Evolutionary conservation across 2,329 filamentous ascomycete genomes (phyloP), one percentile per base, ranked within the genome.

Genomic region (Sclerotinia minor): DNA sequence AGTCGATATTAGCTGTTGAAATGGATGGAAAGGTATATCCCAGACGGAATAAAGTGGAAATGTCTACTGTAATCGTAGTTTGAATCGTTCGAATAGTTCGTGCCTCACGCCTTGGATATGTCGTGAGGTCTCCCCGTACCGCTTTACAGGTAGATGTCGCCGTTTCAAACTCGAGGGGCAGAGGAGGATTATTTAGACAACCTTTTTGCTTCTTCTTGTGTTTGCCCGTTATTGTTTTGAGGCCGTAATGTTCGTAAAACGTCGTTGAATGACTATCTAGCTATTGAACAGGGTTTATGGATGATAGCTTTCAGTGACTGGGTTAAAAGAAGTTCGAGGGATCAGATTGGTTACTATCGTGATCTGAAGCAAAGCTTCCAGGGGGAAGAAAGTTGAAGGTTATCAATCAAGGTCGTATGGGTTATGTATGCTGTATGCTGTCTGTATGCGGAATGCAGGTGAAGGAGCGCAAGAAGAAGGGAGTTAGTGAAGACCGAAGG

Each of bases 321-420:
- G 45, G 45, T 38, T 50, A 29, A 26, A 32, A 32, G 50, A 38
- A 29, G 59, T 21, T 63, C n/a, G 45, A 63, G n/a, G 45, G 32
- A 38, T 50, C 59, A 52, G 59, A 63, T 63, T 63, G 59, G 45
- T 35, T 13, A 19, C 32, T 63, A 50, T 63, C 59, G n/a, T 50
- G 26, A 35, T 61, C 58, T 49, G 58, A 61, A 61, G 44, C 58
- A 61, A 35, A 41, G 44, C 44, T 49, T 38, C 32, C 45, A 52
- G 59, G 59, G 59, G 58, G 5, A 3, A 61, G 32, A 21, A 19
- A 49, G 58, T 61, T 60, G 58, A 61, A 24, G 58, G 7, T 38
- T 50, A 50, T 61, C 45, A 50, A 50, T 61, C 45, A 50, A 49
- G 29, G 44, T 38, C 29, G 45, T 49, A 61, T 61, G 29, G 45